Evolutionary conservation across 2,329 filamentous ascomycete species (phyloP).

Genomic region (Pestalotiopsis sp.): DNA sequence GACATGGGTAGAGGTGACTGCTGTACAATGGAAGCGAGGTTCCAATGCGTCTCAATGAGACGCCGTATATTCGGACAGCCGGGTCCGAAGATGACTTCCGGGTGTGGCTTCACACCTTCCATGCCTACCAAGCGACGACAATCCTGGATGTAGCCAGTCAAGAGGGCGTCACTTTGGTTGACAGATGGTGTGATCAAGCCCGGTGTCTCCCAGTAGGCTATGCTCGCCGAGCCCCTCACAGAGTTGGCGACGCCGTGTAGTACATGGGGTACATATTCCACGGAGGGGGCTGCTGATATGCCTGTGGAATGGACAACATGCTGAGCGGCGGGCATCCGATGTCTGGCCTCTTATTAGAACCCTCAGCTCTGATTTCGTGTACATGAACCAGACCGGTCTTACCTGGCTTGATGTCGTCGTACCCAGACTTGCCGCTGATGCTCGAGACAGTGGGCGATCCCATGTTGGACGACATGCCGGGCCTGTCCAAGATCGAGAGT

Average conservation of each 20-base stretch:
- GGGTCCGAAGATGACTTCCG: constrained; percentile 34
- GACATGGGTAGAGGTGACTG: constrained; percentile 25
- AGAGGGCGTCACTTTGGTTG: constrained; percentile 35
- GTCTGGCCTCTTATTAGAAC: constrained; percentile 31
- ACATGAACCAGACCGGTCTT: constrained; percentile 19
- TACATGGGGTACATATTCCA: constrained; percentile 39
- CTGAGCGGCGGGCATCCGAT: constrained; percentile 33
- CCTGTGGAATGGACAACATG: constrained; percentile 33
- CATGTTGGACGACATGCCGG: constrained; percentile 29
- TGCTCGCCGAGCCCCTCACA: constrained; percentile 15
- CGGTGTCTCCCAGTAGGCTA: constrained; percentile 33
- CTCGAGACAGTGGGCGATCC: constrained; percentile 34
- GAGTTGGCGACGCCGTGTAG: constrained; percentile 31
- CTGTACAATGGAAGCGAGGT: constrained; percentile 22
- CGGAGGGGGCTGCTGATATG: constrained; percentile 33
- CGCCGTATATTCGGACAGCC: constrained; percentile 35
- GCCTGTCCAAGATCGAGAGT: constrained; percentile 43
- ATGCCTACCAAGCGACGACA: constrained; percentile 35
- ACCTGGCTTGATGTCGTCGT: constrained; percentile 37
- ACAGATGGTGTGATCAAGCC: constrained; percentile 32
- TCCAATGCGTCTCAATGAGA: constrained; percentile 28
- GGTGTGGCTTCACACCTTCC: constrained; percentile 21
- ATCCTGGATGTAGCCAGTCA: constrained; percentile 38
- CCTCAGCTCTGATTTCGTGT: constrained; percentile 19
- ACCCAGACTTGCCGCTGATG: constrained; percentile 35